Base-by-base conservation (phyloP, 1,284 basidiomycete genomes). In the Ceratorhiza oryzae-sativae region DNA sequence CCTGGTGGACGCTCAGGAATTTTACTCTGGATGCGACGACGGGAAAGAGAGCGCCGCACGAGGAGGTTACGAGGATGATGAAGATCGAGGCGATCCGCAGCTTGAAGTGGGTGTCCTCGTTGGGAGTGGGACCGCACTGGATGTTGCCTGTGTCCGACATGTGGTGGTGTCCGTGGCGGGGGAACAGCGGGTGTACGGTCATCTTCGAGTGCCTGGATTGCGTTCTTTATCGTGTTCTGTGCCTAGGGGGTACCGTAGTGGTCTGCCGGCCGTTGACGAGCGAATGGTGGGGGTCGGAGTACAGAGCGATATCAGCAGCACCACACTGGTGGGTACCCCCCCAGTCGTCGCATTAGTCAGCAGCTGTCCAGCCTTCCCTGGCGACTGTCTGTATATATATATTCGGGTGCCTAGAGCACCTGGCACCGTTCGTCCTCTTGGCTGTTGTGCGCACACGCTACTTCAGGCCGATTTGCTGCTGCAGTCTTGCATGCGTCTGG, bases 31-130 rank as follows among this genome's bases (percentile, higher is more conserved):
- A 85, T 1, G 94, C 86, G 30, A 96, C 77, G 60, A 98, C 86
- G 8, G 96, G 97, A 78, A 97, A 92, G 51, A 94, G 82, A 0
- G 95, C 89, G 15, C 93, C 93, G 12, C 81, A 75, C n/a, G 84
- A 79, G 1, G 91, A 90, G 27, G 87, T 87, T 25, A 83, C 83
- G 74, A 94, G 85, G 78, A 98, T 90, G 80, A 98, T 87, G 81
- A 98, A 98, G 78, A 98, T 85, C 30, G 94, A 88, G 1, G 87
- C 96, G 72, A 98, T 86, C 1, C 94, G 86, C 39, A 96, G 77
- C 8, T 58, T 39, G 18, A 61, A 39, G 72, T 67, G 67, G 23
- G 72, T 62, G 30, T 72, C 51, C 59, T 67, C 62, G 62, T 71
- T 68, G 18, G 41, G 2, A 18, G 49, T 58, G 20, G 61, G 36